Percentiles rank a stretch among this genome's conserved stretches.
phyloP scores from a whole-genome alignment of 1,284 basidiomycete genomes.

The Sutorius eximius region DNA sequence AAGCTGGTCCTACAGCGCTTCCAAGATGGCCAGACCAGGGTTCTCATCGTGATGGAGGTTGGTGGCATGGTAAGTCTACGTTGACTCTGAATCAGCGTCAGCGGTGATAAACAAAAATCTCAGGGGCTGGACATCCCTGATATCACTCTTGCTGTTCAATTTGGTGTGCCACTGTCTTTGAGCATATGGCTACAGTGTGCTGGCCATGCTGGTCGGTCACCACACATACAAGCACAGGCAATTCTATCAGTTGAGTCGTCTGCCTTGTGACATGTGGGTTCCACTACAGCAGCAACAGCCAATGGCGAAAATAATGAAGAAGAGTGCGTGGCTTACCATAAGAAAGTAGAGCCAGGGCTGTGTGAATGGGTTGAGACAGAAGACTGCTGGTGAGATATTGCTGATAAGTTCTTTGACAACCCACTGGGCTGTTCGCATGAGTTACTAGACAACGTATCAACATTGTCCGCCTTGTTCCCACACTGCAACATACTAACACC shows the following conservation, averaged over 20 bases:
- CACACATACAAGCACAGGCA: neutral
- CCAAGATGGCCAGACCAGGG: neutral
- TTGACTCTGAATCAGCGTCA: too few species aligned
- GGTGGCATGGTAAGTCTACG: neutral
- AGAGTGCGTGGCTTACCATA: neutral
- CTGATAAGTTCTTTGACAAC: slow-evolving; percentile 17
- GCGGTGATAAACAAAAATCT: too few species aligned
- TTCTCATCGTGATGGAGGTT: neutral
- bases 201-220: neutral
- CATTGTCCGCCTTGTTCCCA: too few species aligned
- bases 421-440: neutral
- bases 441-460: accelerated
- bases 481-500: neutral
- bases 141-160: neutral
- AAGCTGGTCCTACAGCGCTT: neutral
- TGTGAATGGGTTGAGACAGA: slow-evolving; percentile 1
- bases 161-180: neutral
- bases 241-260: neutral
- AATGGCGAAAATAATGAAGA: neutral
- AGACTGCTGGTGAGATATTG: slow-evolving; percentile 9
- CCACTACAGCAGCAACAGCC: neutral
- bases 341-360: neutral
- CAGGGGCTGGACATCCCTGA: neutral
- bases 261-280: neutral
- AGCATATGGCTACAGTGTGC: neutral